Base-by-base conservation (phyloP, 495 filamentous ascomycete species). In the Xylaria acuta region DNA sequence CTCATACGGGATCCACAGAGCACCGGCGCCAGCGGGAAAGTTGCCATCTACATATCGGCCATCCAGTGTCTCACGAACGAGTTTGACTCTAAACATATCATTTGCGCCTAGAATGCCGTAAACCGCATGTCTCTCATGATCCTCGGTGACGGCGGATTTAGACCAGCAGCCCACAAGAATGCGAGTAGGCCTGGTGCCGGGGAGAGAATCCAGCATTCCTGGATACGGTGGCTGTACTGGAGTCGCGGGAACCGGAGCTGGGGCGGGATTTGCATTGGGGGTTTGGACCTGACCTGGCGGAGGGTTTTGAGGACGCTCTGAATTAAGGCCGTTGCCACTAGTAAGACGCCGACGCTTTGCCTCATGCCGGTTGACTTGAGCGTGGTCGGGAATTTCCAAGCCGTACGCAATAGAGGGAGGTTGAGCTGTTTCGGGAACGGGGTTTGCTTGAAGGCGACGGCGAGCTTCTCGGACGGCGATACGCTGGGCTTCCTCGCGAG, bases 1-100 rank as follows among this genome's bases (percentile, higher is more conserved):
- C n/a, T 89, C 86, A 73, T 86, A 89, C 2, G 82, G 77, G 11
- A 88, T 86, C 87, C 87, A 89, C 1, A 89, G 75, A 3, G 81
- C 84, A 12, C 86, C 86, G 11, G 87, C 83, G 2, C 87, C 87
- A 22, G 68, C 73, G 0, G 87, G 87, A 62, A 88, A 87, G 75
- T 86, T 86, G 30, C 82, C 86, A 25, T 81, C 73, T 2, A 84
- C 76, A n/a, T 75, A 78, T 1, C 82, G 81, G 5, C 87, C 87
- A 66, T 86, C 84, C 27, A 85, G 82, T 4, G 86, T 89, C 59
- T 84, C 80, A 12, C 81, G 77, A 38, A 83, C 79, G 2, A 89
- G 78, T 73, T 88, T 89, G 65, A 87, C 84, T 5, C 87, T 74
- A 67, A 89, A 88, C 81, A 85, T 87, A 66, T 88, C 86, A 62